Conservation (phyloP, 2,329 filamentous ascomycete genomes). For the Cladorrhinum sp. region DNA sequence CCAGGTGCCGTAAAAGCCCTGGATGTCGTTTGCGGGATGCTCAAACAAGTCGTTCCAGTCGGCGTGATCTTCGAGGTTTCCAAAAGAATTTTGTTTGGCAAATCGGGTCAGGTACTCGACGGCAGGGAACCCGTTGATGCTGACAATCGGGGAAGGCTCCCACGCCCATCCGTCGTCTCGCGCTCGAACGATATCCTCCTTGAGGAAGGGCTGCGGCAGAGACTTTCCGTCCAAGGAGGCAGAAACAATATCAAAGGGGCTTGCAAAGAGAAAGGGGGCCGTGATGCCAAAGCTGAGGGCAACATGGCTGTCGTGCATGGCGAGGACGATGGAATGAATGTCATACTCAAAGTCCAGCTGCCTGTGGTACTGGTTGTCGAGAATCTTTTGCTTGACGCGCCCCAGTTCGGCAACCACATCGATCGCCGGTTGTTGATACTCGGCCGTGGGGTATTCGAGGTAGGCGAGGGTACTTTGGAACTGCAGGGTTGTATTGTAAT, state of each 20-base stretch:
- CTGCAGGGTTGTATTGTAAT: conserved; percentile 43
- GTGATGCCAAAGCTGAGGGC: conserved; percentile 30
- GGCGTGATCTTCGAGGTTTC: conserved; percentile 38
- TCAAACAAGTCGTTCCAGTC: conserved; percentile 41
- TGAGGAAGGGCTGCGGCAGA: conserved; percentile 23
- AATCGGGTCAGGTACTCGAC: conserved; percentile 31
- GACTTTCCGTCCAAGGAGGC: conserved; percentile 32
- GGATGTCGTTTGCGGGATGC: conserved; percentile 28
- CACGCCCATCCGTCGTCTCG: background rate
- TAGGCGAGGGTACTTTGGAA: conserved; percentile 43
- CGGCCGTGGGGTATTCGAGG: conserved; percentile 37
- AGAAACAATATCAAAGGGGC: conserved; percentile 30
- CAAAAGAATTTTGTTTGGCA: conserved; percentile 33
- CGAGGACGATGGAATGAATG: conserved; percentile 32
- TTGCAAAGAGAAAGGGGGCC: conserved; percentile 33
- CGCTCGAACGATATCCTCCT: conserved; percentile 33
- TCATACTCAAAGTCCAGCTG: conserved; percentile 39
- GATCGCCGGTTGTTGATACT: conserved; percentile 40
- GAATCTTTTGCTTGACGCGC: conserved; percentile 33
- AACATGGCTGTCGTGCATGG: conserved; percentile 37
- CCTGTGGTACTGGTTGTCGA: conserved; percentile 32
- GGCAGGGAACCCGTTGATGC: conserved; percentile 33
- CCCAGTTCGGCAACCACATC: conserved; percentile 33
- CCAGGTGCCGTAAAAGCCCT: conserved; percentile 31
- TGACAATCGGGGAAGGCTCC: conserved; percentile 26